phyloP scores from a whole-genome alignment of 176 grass and related monocot genomes.

The Thalia dealbata region DNA sequence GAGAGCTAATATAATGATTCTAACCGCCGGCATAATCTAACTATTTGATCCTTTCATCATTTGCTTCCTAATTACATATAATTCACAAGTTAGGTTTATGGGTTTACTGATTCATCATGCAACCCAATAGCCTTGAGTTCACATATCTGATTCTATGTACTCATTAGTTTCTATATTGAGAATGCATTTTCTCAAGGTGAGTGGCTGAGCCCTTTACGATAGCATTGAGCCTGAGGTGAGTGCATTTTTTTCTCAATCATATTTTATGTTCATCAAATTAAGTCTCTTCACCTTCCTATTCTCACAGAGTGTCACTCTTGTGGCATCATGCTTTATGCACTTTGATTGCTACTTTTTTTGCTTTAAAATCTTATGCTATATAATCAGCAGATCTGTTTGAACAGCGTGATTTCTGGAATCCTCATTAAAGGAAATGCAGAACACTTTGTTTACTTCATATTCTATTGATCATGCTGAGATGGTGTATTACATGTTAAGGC shows the following conservation, averaged over 20 bases:
- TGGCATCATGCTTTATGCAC: not conserved
- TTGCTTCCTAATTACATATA: too few relatives aligned
- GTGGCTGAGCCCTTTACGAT: too few relatives aligned
- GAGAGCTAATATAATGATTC: too few relatives aligned
- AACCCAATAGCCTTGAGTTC: too few relatives aligned
- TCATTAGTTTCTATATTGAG: too few relatives aligned
- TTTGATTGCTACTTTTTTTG: not conserved
- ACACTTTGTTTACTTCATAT: not conserved
- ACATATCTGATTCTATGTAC: too few relatives aligned
- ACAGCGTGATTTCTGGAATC: not conserved
- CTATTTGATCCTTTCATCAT: too few relatives aligned
- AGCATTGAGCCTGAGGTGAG: not conserved
- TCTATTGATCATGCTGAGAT: not conserved
- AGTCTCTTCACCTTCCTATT: not conserved
- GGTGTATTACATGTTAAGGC: slow-evolving; percentile 28
- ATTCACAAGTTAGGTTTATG: too few relatives aligned
- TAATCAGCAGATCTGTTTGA: not conserved
- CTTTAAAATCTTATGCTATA: not conserved
- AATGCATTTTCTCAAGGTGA: too few relatives aligned
- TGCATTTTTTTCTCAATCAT: not conserved
- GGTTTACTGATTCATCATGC: too few relatives aligned
- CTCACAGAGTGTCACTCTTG: not conserved
- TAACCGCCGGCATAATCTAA: too few relatives aligned
- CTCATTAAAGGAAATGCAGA: not conserved
- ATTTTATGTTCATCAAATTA: not conserved